Base-by-base conservation (phyloP, 2,329 filamentous ascomycete species). In the Fusarium vanettenii region DNA sequence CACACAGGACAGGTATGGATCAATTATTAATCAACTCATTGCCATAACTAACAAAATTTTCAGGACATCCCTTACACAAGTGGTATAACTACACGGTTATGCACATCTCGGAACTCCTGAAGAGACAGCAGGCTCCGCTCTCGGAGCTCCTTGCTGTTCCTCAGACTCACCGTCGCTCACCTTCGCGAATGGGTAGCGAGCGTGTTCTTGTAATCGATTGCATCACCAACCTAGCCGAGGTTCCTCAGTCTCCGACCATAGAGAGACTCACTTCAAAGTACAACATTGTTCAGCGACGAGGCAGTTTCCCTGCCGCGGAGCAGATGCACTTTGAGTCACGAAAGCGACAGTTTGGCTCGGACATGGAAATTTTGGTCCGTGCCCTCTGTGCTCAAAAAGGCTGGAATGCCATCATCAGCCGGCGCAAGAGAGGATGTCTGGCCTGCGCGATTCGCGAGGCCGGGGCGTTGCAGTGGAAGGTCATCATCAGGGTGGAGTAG, bases 381-480 rank as follows among this genome's bases (percentile, higher is more conserved):
- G 93, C 93, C 2, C 87, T 94, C 74, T 95, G 94, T 80, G 92
- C 93, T 1, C 91, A 94, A 79, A 90, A 89, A 75, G 93, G 93
- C 3, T 92, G 92, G 87, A 93, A 95, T 80, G 93, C 93, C 25
- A 80, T 95, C 20, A 87, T 95, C 72, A 93, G 92, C 70, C 87
- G 92, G 61, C 86, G 88, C 43, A 89, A 90, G 73, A 87, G 92
- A 70, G 93, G 92, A 0, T 96, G 94, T 79, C 82, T 95, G 39
- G 89, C 89, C 5, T 96, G 94, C 81, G 92, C 92, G 45, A 89
- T 96, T 50, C 88, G 94, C 20, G 93, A 96, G 84, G 93, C 93
- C 0, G 90, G 91, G 6, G 93, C 92, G 4, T 80, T 95, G 67
- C 91, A 90, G 3, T 91, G 94, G 86, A 89, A 89, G 75, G 88